Percentiles rank a stretch among this genome's conserved stretches.
These are phyloP conservation scores for Diaporthe australafricana DNA, from an alignment of 2,329 filamentous ascomycete genomes.

Conservation along the genomic window DNA sequence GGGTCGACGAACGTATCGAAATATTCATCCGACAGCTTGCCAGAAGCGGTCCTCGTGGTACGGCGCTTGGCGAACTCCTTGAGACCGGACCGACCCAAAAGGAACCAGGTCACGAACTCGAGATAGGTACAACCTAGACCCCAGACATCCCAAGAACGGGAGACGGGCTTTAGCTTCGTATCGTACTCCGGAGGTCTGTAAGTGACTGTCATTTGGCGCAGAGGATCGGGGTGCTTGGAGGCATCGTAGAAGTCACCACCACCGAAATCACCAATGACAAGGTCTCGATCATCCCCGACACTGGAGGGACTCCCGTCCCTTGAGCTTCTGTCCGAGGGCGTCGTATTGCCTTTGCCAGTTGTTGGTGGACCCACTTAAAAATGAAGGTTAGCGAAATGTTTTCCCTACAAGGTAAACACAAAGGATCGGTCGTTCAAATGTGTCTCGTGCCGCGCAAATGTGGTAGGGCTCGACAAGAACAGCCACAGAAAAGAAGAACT, in stretches of 20 bases:
- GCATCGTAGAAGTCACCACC: slow-evolving; percentile 38
- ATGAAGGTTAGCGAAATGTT: background rate
- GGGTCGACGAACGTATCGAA: slow-evolving; percentile 37
- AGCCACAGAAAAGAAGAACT: too few relatives aligned
- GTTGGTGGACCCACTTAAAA: slow-evolving; percentile 31
- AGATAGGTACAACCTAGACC: slow-evolving; percentile 42
- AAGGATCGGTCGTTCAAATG: too few relatives aligned
- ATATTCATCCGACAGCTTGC: slow-evolving; percentile 38
- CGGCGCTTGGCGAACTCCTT: slow-evolving; percentile 37
- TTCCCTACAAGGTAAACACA: background rate
- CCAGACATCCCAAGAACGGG: slow-evolving; percentile 43
- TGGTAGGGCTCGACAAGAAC: background rate
- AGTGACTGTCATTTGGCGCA: slow-evolving; percentile 36
- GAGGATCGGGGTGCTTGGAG: slow-evolving; percentile 34
- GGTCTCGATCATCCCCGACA: slow-evolving; percentile 28
- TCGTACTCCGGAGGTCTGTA: slow-evolving; percentile 38
- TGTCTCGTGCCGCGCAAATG: background rate
- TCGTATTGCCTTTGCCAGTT: slow-evolving; percentile 19
- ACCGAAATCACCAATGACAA: slow-evolving; percentile 38
- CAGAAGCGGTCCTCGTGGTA: slow-evolving; percentile 34
- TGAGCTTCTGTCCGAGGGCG: slow-evolving; percentile 22
- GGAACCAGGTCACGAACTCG: slow-evolving; percentile 41
- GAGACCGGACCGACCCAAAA: slow-evolving; percentile 32
- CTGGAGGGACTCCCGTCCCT: slow-evolving; percentile 31
- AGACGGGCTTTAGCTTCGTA: slow-evolving; percentile 38